Base-by-base conservation (phyloP, 1,284 basidiomycete species). In the Gomphus bonarii region DNA sequence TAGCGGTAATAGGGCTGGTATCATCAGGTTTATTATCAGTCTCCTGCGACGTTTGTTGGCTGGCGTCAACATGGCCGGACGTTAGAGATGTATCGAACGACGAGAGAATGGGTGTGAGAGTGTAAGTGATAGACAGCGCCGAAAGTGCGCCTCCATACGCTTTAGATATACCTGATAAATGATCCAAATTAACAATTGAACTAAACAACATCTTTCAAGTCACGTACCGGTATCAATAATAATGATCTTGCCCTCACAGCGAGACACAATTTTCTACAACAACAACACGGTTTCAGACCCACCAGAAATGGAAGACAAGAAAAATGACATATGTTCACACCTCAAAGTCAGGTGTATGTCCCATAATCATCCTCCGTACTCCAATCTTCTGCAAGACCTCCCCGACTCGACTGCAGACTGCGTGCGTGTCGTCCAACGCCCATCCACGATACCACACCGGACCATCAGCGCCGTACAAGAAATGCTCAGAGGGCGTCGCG, bases 141-240 rank as follows among this genome's bases (percentile, higher is more conserved):
- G 91, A 93, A 6, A 95, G 73, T 0, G 81, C 82, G 9, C 94
- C 94, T n/a, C 91, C 91, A 65, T 97, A 97, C 1, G 92, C 93
- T 65, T 88, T 88, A 1, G 92, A 94, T 58, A 97, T 95, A 38
- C 92, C 91, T 82, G 58, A 20, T 12, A 42, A 20, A 60, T 60
- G 22, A 20, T 43, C 25, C 3, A 33, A 31, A 16, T 48, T 31
- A 48, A 16, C 6, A n/a, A 14, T 38, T 30, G 3, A 25, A 51
- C 11, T 11, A 12, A 10, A 25, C 8, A 35, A 35, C 33, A 35
- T 9, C 33, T 35, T 35, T 2, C 12, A 12, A 10, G 33, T 35
- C 30, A 58, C 65, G 59, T 59, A 83, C 83, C 84, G 4, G 87
- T 90, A 66, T 97, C 94, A 55, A 97, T 95, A 62, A 97, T 88